Base-by-base conservation (phyloP, 2,329 filamentous ascomycete genomes). In the Emydomyces testavorans region DNA sequence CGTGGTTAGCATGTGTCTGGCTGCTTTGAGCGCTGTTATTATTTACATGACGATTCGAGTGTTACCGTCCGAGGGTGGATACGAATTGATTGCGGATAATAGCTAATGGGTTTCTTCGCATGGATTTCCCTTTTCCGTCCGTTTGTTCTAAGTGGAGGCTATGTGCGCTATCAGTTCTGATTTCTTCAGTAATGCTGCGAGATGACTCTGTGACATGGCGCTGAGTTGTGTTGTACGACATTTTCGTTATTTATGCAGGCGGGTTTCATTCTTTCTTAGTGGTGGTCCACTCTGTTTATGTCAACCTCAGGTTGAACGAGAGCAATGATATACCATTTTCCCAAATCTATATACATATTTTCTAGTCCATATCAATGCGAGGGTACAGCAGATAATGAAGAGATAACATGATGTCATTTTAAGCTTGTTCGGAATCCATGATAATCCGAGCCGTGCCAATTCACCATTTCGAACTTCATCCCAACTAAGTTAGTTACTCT, bases 51-150 rank as follows among this genome's bases (percentile, higher is more conserved):
- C 85, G 1, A 83, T 82, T 4, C 78, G 80, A 50, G 65, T 83
- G 18, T 70, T 94, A 36, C 83, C 86, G 0, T 76, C 79, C 0
- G 89, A 95, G 62, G 85, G 84, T 58, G 89, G 86, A 48, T 95
- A 94, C 68, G 85, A 94, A 62, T 76, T 85, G 53, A 86, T 80
- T 60, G 79, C 71, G 6, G 68, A 71, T 35, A 39, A 45, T 26
- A 41, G 21, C 35, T 50, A 21, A 50, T 39, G 6, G 3, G n/a
- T 38, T 32, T 32, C 4, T 3, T 38, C 6, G 20, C 4, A 21
- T 10, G 11, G 15, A 8, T 26, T 28, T 15, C 7, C 23, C 11
- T 28, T 28, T 40, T 13, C 4, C 35, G 7, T 37, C 20, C 35
- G 11, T 13, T 6, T 18, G n/a, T 40, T 18, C 13, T 18, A 16